Evolutionary conservation across 257 asterid species (phyloP).

Genomic region (Scutellaria barbata): DNA sequence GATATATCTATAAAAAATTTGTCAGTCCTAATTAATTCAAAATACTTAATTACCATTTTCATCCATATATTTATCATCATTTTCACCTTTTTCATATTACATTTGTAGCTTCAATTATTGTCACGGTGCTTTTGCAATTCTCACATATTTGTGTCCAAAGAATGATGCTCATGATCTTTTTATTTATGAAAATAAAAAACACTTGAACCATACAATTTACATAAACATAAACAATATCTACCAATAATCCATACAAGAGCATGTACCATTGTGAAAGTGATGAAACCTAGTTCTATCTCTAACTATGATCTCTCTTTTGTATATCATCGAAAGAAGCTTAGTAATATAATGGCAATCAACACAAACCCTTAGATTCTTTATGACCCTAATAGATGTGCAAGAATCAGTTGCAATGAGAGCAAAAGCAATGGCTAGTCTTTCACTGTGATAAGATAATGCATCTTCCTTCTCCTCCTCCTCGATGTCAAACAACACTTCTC

Average conservation of each 20-base stretch:
- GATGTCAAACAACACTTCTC: conserved; percentile 69
- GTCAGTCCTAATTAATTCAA: no score
- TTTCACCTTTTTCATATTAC: no score
- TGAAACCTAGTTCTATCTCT: conserved; percentile 75
- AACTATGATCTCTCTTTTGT: conserved; percentile 59
- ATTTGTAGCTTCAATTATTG: no score
- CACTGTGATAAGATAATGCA: conserved; percentile 64
- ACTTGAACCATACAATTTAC: no score
- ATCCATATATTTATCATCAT: no score
- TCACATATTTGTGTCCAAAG: no score
- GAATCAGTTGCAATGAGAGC: conserved; percentile 53
- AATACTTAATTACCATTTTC: no score
- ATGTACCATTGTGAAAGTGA: conserved; percentile 54
- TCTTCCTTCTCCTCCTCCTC: conserved; percentile 75
- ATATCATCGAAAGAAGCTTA: conserved; percentile 55
- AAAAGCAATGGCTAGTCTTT: conserved; percentile 65
- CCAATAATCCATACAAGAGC: conserved; percentile 75
- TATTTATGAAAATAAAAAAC: no score
- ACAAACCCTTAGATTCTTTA: conserved; percentile 71
- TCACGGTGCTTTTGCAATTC: no score
- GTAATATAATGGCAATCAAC: conserved; percentile 60
- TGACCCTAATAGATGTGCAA: conserved; percentile 48
- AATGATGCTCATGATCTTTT: no score
- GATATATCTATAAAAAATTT: no score
- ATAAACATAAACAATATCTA: conserved; percentile 30